Conservation (phyloP, 2,329 filamentous ascomycete genomes). For the Colletotrichum graminicola region DNA sequence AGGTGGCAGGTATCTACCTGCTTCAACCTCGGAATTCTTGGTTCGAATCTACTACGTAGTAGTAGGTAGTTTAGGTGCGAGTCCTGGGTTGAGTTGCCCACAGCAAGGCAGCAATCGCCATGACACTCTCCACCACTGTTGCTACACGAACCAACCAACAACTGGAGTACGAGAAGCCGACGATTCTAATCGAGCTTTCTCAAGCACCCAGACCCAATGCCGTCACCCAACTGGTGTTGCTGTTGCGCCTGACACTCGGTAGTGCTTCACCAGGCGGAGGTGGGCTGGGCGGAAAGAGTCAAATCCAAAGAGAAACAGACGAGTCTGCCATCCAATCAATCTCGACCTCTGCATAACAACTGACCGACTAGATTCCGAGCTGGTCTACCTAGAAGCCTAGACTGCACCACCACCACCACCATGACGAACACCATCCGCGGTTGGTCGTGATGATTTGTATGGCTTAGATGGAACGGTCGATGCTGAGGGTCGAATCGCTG, state of each 20-base stretch:
- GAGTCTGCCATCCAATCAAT: slow-evolving; percentile 5
- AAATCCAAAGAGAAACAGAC: background rate
- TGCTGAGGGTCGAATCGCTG: background rate
- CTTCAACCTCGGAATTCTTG: too few species aligned
- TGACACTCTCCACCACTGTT: slow-evolving; percentile 28
- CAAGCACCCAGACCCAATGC: slow-evolving; percentile 12
- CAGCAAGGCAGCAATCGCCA: background rate
- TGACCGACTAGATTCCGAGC: background rate
- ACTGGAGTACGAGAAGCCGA: too few species aligned
- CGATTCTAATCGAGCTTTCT: too few species aligned
- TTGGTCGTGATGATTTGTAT: background rate
- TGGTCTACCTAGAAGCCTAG: slow-evolving; percentile 5
- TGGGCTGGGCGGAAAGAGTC: background rate
- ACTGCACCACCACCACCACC: background rate
- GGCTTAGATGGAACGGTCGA: background rate
- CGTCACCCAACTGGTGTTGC: slow-evolving; percentile 17
- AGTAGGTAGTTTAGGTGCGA: background rate
- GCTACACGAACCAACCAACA: slow-evolving; percentile 39
- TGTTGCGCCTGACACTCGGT: slow-evolving; percentile 32
- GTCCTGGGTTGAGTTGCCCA: slow-evolving; percentile 7
- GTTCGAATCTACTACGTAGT: too few species aligned
- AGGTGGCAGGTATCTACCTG: background rate
- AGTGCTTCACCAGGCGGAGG: slow-evolving; percentile 36
- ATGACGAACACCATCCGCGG: too few species aligned
- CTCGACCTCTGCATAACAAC: background rate